Percentiles rank a stretch among this genome's conserved stretches.
These are phyloP conservation scores for Ceriops tagal DNA, from an alignment of 345 rosid species.

Conservation along the genomic window DNA sequence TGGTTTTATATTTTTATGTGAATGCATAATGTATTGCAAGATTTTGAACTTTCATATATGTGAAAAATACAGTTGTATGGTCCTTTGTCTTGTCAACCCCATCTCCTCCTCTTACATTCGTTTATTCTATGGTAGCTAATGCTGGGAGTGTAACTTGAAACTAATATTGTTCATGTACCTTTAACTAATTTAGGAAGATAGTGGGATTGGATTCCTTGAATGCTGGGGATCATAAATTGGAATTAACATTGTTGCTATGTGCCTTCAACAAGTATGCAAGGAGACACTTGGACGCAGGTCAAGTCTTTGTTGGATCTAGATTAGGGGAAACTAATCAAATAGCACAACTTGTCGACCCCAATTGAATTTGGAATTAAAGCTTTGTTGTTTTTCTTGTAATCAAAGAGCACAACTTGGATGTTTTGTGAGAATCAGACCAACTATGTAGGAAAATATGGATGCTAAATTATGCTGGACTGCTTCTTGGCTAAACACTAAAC, in stretches of 20 bases:
- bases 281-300: background rate
- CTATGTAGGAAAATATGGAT: no score
- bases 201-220: background rate
- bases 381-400: no score
- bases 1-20: background rate
- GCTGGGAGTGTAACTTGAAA: background rate
- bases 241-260: no score
- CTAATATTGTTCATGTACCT: background rate
- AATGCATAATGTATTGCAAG: background rate
- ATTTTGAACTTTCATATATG: background rate
- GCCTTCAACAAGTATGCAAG: background rate
- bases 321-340: background rate
- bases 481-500: no score
- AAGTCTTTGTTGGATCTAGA: background rate
- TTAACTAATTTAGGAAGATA: background rate
- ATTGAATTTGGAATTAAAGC: no score
- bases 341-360: background rate
- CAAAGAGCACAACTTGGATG: no score
- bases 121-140: conserved; percentile 1
- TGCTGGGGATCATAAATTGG: no score
- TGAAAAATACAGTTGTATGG: background rate
- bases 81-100: background rate
- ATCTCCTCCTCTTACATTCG: background rate
- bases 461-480: no score
- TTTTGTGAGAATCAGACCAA: no score